A percentile compares a stretch with the other conserved stretches of the same genome.
Evolutionary conservation across 768 basidiomycete species (phyloP).

Genomic region (Boletus sensibilis): DNA sequence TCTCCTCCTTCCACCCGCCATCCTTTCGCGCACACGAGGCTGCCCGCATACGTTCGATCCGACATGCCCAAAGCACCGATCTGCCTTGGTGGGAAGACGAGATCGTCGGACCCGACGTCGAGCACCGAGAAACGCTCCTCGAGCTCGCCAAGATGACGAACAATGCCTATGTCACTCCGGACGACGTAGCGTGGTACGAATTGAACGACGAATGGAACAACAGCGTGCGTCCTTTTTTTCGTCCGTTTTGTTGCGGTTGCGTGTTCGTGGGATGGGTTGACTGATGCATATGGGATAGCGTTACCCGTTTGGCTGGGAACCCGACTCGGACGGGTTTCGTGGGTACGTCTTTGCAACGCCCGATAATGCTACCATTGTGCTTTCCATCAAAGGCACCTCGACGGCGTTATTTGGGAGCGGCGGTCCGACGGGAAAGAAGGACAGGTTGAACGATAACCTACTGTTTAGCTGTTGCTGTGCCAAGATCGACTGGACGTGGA

Average conservation of each 20-base stretch:
- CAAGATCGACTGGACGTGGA: slow-evolving; percentile 88
- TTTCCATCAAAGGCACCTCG: slow-evolving; percentile 95
- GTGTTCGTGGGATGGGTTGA: neutral
- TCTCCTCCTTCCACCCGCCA: slow-evolving; percentile 44
- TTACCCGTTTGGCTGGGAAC: slow-evolving; percentile 91
- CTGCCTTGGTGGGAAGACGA: slow-evolving; percentile 76
- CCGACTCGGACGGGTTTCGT: slow-evolving; percentile 81
- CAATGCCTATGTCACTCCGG: slow-evolving; percentile 77
- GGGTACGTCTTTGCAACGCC: slow-evolving; percentile 87
- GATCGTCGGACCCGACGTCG: slow-evolving; percentile 71
- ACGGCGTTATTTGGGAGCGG: slow-evolving; percentile 68
- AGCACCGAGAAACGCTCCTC: slow-evolving; percentile 70
- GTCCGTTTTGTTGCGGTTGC: no score
- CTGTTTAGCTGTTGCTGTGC: slow-evolving; percentile 96
- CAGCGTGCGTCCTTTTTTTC: slow-evolving; percentile 30
- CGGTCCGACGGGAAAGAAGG: slow-evolving; percentile 85
- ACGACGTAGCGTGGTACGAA: slow-evolving; percentile 75
- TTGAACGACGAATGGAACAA: slow-evolving; percentile 63
- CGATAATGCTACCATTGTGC: slow-evolving; percentile 80
- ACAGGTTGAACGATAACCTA: slow-evolving; percentile 91
- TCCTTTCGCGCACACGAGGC: slow-evolving; percentile 45
- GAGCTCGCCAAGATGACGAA: slow-evolving; percentile 93
- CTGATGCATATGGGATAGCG: neutral
- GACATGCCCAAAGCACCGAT: slow-evolving; percentile 44
- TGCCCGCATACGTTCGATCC: slow-evolving; percentile 46